Conservation (phyloP, 2,329 filamentous ascomycete species). For the Alternaria angustiovoidea region DNA sequence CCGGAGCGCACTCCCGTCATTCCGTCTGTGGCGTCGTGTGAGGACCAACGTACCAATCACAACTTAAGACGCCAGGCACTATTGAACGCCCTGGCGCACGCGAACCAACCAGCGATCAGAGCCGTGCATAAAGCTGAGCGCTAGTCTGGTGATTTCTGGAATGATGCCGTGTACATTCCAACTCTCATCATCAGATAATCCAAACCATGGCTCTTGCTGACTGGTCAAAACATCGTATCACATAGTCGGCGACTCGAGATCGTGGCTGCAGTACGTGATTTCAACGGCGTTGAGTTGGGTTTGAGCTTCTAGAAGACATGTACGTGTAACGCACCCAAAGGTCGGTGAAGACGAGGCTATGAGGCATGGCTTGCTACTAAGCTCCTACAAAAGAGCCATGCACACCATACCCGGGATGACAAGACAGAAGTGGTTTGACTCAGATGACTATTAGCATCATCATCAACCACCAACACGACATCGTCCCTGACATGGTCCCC, state of each 20-base stretch:
- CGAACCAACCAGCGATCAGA: background rate
- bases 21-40: constrained; percentile 12
- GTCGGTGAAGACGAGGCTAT: constrained; percentile 1
- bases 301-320: background rate
- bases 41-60: constrained; percentile 4
- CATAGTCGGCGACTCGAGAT: background rate
- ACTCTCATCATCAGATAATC: background rate
- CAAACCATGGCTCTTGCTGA: background rate
- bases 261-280: background rate
- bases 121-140: background rate
- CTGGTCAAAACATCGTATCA: background rate
- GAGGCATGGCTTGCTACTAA: background rate
- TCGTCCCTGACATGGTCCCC: background rate
- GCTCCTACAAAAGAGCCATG: background rate
- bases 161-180: background rate
- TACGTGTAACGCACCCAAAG: background rate
- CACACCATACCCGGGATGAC: background rate
- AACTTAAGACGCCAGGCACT: background rate
- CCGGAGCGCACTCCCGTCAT: constrained; percentile 8
- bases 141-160: background rate
- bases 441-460: background rate
- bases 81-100: constrained; percentile 1
- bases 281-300: background rate
- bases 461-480: background rate
- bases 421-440: background rate